Percentiles rank a stretch among this genome's conserved stretches.
Conservation (phyloP, 768 basidiomycete species). For the Candolleomyces aberdarensis region DNA sequence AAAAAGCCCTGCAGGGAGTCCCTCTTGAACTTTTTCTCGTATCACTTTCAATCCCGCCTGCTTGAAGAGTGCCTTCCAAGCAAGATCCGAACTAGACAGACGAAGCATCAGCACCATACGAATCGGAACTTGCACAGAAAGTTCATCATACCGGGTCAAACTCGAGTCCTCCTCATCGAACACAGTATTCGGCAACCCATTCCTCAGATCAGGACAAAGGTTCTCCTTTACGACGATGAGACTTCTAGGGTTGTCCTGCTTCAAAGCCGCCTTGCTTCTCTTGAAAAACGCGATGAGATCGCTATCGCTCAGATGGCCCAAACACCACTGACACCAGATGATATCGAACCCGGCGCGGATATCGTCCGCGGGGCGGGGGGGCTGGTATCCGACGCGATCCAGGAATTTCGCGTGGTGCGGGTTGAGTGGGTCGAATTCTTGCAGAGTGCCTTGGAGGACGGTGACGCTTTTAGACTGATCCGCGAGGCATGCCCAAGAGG, state of each 20-base stretch:
- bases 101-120: background rate
- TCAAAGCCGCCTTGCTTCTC: conserved; percentile 58
- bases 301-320: conserved; percentile 76
- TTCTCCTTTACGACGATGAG: conserved; percentile 93
- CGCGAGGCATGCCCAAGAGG: conserved; percentile 65
- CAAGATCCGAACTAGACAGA: conserved; percentile 66
- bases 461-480: conserved; percentile 68
- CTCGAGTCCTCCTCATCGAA: conserved; percentile 91
- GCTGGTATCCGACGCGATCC: conserved; percentile 66
- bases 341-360: conserved; percentile 77
- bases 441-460: conserved; percentile 76
- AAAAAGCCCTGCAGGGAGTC: conserved; percentile 79
- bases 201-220: conserved; percentile 62
- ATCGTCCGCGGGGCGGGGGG: conserved; percentile 38
- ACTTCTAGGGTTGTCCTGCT: conserved; percentile 41
- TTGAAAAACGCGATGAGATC: conserved; percentile 79
- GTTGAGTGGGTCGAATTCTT: conserved; percentile 71
- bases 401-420: conserved; percentile 46
- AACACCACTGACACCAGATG: conserved; percentile 97
- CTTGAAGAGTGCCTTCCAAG: conserved; percentile 76
- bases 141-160: conserved; percentile 65
- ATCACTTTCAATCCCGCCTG: conserved; percentile 72
- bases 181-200: conserved; percentile 40
- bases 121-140: background rate
- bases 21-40: conserved; percentile 74